phyloP scores from a whole-genome alignment of 2,329 filamentous ascomycete genomes.

The Orbilia ellipsospora region DNA sequence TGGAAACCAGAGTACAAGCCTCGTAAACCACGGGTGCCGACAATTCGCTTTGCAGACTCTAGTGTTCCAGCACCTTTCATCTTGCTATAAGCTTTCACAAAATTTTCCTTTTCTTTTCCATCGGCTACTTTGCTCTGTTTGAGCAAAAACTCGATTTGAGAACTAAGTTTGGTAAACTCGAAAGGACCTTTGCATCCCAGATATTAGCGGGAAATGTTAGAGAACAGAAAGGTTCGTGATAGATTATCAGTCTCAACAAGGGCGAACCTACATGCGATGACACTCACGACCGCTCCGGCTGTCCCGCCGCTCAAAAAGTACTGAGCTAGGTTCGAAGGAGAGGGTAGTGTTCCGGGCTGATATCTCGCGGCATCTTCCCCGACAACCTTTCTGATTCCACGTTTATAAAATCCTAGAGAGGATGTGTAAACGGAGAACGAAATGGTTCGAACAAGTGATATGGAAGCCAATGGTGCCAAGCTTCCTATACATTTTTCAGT shows the following conservation, averaged over 20 bases:
- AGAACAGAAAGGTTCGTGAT: neutral
- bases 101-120: constrained; percentile 41
- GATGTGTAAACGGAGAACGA: constrained; percentile 81
- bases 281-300: constrained; percentile 81
- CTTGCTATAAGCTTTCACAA: constrained; percentile 51
- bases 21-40: constrained; percentile 76
- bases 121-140: constrained; percentile 59
- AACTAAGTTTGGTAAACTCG: constrained; percentile 88
- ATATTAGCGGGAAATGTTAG: neutral
- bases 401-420: constrained; percentile 52
- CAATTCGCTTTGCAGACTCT: constrained; percentile 79
- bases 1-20: constrained; percentile 85
- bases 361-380: constrained; percentile 50
- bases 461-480: constrained; percentile 80
- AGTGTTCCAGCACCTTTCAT: constrained; percentile 72
- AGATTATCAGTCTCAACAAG: neutral
- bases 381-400: constrained; percentile 44
- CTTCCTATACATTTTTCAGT: constrained; percentile 68
- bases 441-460: constrained; percentile 79
- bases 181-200: constrained; percentile 72
- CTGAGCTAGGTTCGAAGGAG: constrained; percentile 67
- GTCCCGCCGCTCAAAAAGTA: constrained; percentile 69
- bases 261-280: constrained; percentile 74
- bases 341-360: constrained; percentile 68
- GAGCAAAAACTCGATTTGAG: constrained; percentile 77